phyloP scores from a whole-genome alignment of 805 yeast genomes.

The Kuraishia capsulata region DNA sequence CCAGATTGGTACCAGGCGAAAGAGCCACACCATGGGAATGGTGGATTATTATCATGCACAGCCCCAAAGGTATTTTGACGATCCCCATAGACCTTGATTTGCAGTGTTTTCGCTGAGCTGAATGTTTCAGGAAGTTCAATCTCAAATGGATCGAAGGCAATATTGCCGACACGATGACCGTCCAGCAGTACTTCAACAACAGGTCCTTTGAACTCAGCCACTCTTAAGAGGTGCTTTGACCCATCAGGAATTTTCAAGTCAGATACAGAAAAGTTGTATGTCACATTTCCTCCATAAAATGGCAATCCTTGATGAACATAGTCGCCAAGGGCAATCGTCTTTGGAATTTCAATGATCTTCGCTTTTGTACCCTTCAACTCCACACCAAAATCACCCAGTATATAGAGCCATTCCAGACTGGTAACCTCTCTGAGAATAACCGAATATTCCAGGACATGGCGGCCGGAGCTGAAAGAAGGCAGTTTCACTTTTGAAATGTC shows the following conservation, averaged over 20 bases:
- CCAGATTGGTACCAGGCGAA: background rate
- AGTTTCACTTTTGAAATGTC: slow-evolving; percentile 4
- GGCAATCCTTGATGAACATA: slow-evolving; percentile 7
- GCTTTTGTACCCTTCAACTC: slow-evolving; percentile 4
- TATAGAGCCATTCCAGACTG: slow-evolving; percentile 5
- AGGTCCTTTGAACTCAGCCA: slow-evolving; percentile 5
- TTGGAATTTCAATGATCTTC: slow-evolving; percentile 3
- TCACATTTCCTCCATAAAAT: slow-evolving; percentile 6
- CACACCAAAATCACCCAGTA: slow-evolving; percentile 7
- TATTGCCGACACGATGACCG: background rate
- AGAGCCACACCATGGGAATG: background rate
- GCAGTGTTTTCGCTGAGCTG: background rate
- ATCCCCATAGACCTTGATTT: background rate
- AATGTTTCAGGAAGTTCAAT: background rate
- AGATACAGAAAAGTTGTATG: slow-evolving; percentile 4
- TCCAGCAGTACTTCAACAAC: slow-evolving; percentile 1
- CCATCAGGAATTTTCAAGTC: background rate
- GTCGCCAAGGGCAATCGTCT: slow-evolving; percentile 4
- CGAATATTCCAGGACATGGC: slow-evolving; percentile 4
- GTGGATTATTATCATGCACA: background rate
- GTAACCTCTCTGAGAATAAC: slow-evolving; percentile 5
- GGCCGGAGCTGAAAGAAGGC: slow-evolving; percentile 6
- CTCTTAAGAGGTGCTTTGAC: slow-evolving; percentile 1
- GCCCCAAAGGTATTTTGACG: background rate
- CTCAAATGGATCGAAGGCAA: background rate